phyloP scores from a whole-genome alignment of 2,329 filamentous ascomycete species.

The Cadophora luteo-olivacea region DNA sequence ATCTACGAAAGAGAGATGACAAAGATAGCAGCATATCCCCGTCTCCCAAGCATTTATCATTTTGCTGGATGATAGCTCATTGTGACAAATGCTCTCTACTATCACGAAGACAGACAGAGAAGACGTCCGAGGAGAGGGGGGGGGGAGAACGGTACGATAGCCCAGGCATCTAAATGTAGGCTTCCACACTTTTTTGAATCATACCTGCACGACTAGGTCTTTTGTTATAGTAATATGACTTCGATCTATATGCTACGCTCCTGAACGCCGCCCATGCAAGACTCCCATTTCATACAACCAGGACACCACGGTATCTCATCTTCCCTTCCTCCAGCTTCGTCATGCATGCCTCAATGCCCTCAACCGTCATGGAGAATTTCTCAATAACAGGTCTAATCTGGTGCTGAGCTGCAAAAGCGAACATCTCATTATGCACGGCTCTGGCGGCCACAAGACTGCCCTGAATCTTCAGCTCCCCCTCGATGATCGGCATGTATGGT shows the following conservation, averaged over 20 bases:
- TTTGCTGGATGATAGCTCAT: no score
- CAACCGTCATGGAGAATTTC: conserved; percentile 60
- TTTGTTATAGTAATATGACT: background rate
- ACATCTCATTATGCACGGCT: conserved; percentile 63
- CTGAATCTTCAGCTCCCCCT: conserved; percentile 39
- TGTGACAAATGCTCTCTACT: no score
- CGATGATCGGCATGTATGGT: conserved; percentile 42
- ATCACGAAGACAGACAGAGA: no score
- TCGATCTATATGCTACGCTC: conserved; percentile 7
- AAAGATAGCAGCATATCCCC: no score
- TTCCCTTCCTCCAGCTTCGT: conserved; percentile 63
- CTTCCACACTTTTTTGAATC: no score
- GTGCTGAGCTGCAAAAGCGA: conserved; percentile 64
- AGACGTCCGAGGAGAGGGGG: no score
- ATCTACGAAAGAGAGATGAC: no score
- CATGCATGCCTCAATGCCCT: conserved; percentile 57
- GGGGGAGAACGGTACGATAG: no score
- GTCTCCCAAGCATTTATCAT: no score
- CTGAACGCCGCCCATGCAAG: conserved; percentile 16
- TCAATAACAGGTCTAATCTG: conserved; percentile 65
- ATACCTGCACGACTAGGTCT: no score
- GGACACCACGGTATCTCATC: conserved; percentile 57
- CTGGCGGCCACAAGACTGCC: conserved; percentile 41
- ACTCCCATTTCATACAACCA: conserved; percentile 29
- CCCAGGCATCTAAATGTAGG: no score